Conservation (phyloP, 257 asterid species). For the Fraxinus quadrangulata region DNA sequence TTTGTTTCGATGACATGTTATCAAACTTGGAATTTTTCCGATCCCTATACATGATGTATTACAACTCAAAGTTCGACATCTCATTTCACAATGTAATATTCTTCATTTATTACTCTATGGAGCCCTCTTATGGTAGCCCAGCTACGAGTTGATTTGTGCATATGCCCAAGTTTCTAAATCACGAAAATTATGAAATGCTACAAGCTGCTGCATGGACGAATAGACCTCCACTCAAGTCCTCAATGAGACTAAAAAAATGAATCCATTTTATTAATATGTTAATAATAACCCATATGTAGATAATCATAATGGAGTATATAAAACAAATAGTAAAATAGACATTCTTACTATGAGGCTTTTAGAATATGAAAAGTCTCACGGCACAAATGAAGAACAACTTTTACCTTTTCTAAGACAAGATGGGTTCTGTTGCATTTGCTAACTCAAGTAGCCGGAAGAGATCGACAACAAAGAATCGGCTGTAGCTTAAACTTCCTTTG, state of each 20-base stretch:
- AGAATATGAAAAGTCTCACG: not conserved
- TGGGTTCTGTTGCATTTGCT: slow-evolving; percentile 84
- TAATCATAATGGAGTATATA: not conserved
- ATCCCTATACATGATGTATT: not conserved
- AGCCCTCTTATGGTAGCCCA: too few relatives aligned
- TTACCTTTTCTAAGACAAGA: slow-evolving; percentile 71
- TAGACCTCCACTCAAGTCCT: not conserved
- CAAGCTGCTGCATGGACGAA: not conserved
- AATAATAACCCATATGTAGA: not conserved
- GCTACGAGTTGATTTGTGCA: not conserved
- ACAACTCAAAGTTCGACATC: not conserved
- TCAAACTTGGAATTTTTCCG: not conserved
- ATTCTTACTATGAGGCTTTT: not conserved
- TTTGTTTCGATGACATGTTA: not conserved
- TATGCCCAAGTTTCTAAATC: not conserved
- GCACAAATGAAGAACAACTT: not conserved
- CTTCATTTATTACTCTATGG: too few relatives aligned
- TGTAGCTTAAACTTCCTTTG: slow-evolving; percentile 71
- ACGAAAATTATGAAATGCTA: not conserved
- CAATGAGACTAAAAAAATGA: not conserved
- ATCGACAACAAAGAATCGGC: slow-evolving; percentile 93
- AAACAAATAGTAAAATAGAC: not conserved
- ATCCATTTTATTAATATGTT: not conserved
- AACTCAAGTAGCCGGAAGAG: slow-evolving; percentile 93
- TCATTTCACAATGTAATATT: not conserved